Evolutionary conservation across 768 basidiomycete genomes (phyloP), one percentile per base, ranked within the genome.

Genomic region (Lentinus brumalis): DNA sequence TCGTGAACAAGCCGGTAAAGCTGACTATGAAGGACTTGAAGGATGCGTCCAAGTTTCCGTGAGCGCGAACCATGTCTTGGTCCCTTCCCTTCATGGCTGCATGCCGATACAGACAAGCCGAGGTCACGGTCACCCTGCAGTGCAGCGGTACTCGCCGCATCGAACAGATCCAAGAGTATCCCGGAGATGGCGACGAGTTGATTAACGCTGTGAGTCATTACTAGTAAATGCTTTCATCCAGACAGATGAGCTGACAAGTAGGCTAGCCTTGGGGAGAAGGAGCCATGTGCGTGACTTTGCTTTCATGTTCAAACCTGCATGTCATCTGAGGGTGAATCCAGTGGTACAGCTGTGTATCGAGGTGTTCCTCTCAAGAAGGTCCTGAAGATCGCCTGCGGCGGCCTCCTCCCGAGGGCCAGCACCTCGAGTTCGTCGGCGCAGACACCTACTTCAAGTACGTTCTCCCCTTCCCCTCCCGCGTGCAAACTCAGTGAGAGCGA

Each of bases 381-480:
- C 2, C 74, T 83, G 47, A 83, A 83, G 67, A 66, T 74, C 38
- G 83, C 82, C 0, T 83, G 81, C 61, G 82, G 82, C 3, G 83
- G 82, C 16, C 70, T 83, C 42, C 67, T 73, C 18, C 80, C 12
- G 79, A 81, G 41, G 80, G 78, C 53, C 62, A 79, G 64, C 82
- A 84, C 66, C 72, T 84, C 63, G 83, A 85, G 67, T 81, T 84
- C 68, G 78, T 84, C 60, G 83, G 83, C 26, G 83, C 82, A 6
- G 83, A 85, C 61, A 84, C 83, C 1, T 84, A 83, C 67, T 83
- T 83, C 75, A 81, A 82, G 82, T 80, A 41, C 41, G 74, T 58
- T 10, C 10, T 38, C 16, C 9, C 11, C 21, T n/a, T 51, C 2
- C 32, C 32, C 45, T 49, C 7, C 35, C 11, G 35, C 35, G 26